phyloP scores from a whole-genome alignment of 306 rosid species.

The Styphnolobium japonicum region DNA sequence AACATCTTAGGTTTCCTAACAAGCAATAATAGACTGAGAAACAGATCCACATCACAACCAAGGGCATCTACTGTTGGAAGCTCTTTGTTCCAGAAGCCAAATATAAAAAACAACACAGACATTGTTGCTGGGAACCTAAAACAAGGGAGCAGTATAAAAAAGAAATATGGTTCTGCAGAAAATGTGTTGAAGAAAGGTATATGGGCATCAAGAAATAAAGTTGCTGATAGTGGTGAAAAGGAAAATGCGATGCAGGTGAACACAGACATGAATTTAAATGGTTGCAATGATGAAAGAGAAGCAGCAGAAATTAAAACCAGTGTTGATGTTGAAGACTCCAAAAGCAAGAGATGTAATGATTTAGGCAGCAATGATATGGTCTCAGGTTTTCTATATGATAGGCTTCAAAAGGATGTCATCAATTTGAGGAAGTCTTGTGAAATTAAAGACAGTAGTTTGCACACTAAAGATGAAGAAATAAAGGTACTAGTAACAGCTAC shows the following conservation, averaged over 20 bases:
- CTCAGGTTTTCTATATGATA: conserved; percentile 88
- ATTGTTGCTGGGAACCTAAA: conserved; percentile 35
- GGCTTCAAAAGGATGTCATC: conserved; percentile 84
- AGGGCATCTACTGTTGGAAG: conserved; percentile 49
- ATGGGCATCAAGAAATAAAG: conserved; percentile 73
- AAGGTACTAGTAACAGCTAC: conserved; percentile 48
- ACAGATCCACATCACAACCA: conserved; percentile 79
- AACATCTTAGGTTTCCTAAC: conserved; percentile 71
- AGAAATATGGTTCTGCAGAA: conserved; percentile 44
- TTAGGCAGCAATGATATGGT: conserved; percentile 53
- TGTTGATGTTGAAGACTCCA: conserved; percentile 27
- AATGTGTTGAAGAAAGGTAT: conserved; percentile 59
- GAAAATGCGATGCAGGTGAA: conserved; percentile 48
- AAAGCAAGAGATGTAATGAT: conserved; percentile 27
- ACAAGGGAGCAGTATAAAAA: conserved; percentile 38
- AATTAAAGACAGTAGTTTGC: conserved; percentile 51
- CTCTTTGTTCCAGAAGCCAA: conserved; percentile 48
- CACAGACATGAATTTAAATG: conserved; percentile 5
- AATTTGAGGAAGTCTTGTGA: conserved; percentile 65
- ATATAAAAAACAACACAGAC: conserved; percentile 36
- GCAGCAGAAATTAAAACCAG: conserved; percentile 31
- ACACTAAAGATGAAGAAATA: conserved; percentile 74
- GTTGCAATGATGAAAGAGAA: conserved; percentile 24
- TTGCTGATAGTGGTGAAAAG: conserved; percentile 64
- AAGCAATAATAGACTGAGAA: conserved; percentile 56